Conservation (phyloP, 2,329 filamentous ascomycete species). For the Acarospora socialis region DNA sequence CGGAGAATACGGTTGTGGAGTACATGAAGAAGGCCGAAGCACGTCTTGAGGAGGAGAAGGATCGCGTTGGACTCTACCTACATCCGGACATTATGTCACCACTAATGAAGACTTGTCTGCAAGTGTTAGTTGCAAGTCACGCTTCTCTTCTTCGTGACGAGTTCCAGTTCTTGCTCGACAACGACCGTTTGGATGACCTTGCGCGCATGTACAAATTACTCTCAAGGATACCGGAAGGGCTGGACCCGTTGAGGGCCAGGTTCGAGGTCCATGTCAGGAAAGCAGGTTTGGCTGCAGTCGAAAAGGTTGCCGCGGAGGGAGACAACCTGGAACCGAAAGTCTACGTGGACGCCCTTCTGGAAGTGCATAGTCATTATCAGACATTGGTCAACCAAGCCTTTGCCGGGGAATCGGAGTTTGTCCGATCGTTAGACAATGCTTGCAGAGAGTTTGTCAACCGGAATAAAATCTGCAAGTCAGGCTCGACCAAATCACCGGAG, state of each 20-base stretch:
- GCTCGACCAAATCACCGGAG: conserved; percentile 87
- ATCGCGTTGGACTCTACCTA: conserved; percentile 80
- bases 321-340: conserved; percentile 91
- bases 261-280: conserved; percentile 91
- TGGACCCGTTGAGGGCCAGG: conserved; percentile 71
- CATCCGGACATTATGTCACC: conserved; percentile 76
- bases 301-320: conserved; percentile 77
- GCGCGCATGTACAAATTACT: conserved; percentile 91
- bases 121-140: conserved; percentile 80
- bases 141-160: conserved; percentile 78
- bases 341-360: conserved; percentile 87
- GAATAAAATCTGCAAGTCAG: conserved; percentile 88
- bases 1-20: conserved; percentile 93
- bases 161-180: conserved; percentile 85
- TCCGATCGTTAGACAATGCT: conserved; percentile 87
- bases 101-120: conserved; percentile 76
- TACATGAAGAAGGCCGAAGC: conserved; percentile 98
- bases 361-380: conserved; percentile 88
- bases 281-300: conserved; percentile 72
- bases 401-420: conserved; percentile 91
- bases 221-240: conserved; percentile 73
- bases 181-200: conserved; percentile 90
- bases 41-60: conserved; percentile 82
- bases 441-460: conserved; percentile 97
- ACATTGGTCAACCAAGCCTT: conserved; percentile 85